Base-by-base conservation (phyloP, 257 asterid genomes). In the Solanum raphanifolium region DNA sequence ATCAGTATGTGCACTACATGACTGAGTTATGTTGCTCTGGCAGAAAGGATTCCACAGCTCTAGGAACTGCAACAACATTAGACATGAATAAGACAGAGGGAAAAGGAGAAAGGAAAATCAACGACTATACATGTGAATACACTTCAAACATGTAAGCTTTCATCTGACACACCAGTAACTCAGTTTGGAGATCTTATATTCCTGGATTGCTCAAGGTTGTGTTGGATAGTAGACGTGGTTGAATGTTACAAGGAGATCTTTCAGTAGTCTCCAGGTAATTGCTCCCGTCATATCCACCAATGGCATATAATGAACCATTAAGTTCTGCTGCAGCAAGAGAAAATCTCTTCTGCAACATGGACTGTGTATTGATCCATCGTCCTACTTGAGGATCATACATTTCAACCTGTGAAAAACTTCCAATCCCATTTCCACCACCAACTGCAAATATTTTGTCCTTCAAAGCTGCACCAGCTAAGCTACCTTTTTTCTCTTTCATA, bases 381-480 rank as follows among this genome's bases (percentile, higher is more conserved):
- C 98, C 98, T 89, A 93, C 87, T 86, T 90, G 85, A 20, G 93
- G 90, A 89, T 96, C 98, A 25, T 92, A 93, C 99, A 96, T 94
- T 87, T 94, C 98, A 84, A 94, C 97, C 46, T 90, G 91, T 62
- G 98, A 90, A 88, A 94, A 94, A 92, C 94, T 88, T 7, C 90
- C 94, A 60, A 31, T 35, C 84, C 98, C 95, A 87, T 94, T 89
- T 85, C 98, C 98, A 88, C 99, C 99, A 88, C 99, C 99, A 41
- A 95, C 65, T 34, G 96, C 96, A 91, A 87, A 96, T 36, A 96
- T 88, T 87, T 94, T 96, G 87, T 94, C 95, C 78, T 94, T 86
- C 89, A 94, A 87, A 48, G 93, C 84, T 84, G 94, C 96, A 88
- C 94, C 34, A 32, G 34, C 34, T 32, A 32, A 32, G 34, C 34